Percentiles rank a stretch among this genome's conserved stretches.
These are phyloP conservation scores for Jackrogersella minutella DNA, from an alignment of 495 filamentous ascomycete species.

Conservation along the genomic window DNA sequence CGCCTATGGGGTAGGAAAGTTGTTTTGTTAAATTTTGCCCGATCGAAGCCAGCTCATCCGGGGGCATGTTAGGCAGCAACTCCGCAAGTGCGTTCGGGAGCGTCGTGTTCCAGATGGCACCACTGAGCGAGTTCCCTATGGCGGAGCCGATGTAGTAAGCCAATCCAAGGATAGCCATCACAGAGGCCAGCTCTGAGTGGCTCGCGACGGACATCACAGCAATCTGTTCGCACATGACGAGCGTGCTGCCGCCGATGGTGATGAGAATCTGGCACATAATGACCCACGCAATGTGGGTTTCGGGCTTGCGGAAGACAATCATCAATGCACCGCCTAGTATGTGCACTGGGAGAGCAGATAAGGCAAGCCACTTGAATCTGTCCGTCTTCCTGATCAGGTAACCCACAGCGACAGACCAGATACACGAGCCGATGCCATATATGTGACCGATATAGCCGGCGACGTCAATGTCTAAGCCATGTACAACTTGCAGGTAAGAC, in stretches of 20 bases:
- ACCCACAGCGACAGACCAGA: slow-evolving; percentile 66
- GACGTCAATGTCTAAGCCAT: slow-evolving; percentile 61
- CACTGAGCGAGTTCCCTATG: slow-evolving; percentile 60
- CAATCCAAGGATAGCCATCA: slow-evolving; percentile 60
- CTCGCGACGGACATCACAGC: slow-evolving; percentile 61
- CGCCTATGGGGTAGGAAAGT: slow-evolving; percentile 66
- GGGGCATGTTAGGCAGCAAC: slow-evolving; percentile 53
- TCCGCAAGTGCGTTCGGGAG: slow-evolving; percentile 52
- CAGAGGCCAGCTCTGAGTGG: slow-evolving; percentile 63
- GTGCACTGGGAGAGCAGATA: slow-evolving; percentile 69
- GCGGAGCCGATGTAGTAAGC: slow-evolving; percentile 61
- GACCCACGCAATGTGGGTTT: slow-evolving; percentile 64
- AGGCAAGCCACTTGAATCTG: slow-evolving; percentile 68
- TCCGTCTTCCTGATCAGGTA: slow-evolving; percentile 63
- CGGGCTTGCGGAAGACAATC: slow-evolving; percentile 72
- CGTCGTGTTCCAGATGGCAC: slow-evolving; percentile 65
- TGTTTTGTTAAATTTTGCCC: slow-evolving; percentile 69
- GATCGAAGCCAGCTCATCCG: slow-evolving; percentile 58
- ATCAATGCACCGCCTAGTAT: slow-evolving; percentile 74
- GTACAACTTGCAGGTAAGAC: slow-evolving; percentile 77
- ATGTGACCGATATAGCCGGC: slow-evolving; percentile 71
- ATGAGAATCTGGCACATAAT: slow-evolving; percentile 75
- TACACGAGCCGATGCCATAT: slow-evolving; percentile 74
- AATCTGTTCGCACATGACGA: slow-evolving; percentile 64
- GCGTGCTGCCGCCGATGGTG: slow-evolving; percentile 67